A percentile compares a stretch with the other conserved stretches of the same genome.
Conservation (phyloP, 2,329 filamentous ascomycete genomes). For the Ilyonectria sp. region DNA sequence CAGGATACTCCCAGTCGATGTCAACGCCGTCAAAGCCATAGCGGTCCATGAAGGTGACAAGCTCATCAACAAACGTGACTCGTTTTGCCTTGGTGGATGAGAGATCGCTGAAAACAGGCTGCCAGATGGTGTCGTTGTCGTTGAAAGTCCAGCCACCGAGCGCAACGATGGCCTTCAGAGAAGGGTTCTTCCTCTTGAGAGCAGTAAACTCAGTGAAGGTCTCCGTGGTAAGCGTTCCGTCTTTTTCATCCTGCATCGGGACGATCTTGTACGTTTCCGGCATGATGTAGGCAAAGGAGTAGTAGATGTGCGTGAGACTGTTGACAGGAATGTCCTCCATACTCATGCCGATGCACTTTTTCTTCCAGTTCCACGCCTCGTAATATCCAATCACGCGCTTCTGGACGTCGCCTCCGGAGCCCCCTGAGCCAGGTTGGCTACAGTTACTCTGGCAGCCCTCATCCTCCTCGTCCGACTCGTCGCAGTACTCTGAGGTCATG, state of each 20-base stretch:
- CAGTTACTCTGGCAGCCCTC: conserved; percentile 36
- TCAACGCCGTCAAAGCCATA: conserved; percentile 49
- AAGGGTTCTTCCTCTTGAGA: conserved; percentile 48
- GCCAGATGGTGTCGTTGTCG: conserved; percentile 22
- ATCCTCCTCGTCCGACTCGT: not conserved
- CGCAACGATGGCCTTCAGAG: conserved; percentile 52
- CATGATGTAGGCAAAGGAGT: conserved; percentile 49
- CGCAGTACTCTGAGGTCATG: conserved; percentile 6
- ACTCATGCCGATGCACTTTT: conserved; percentile 24
- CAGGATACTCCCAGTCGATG: conserved; percentile 50
- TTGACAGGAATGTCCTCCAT: conserved; percentile 38
- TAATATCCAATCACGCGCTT: conserved; percentile 51
- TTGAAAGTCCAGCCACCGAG: conserved; percentile 61
- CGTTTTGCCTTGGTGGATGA: conserved; percentile 42
- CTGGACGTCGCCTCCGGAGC: conserved; percentile 29
- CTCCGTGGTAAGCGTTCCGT: not conserved
- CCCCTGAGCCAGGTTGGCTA: conserved; percentile 19
- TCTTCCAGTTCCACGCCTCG: conserved; percentile 46
- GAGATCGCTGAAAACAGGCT: conserved; percentile 47
- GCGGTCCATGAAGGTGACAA: conserved; percentile 41
- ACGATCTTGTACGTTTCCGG: not conserved
- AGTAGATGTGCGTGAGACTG: conserved; percentile 48
- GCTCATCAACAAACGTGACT: conserved; percentile 54
- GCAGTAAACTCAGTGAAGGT: conserved; percentile 48
- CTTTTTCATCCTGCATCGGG: conserved; percentile 44